Base-by-base conservation (phyloP, 1,284 basidiomycete species). In the Phellinidium pouzarii region DNA sequence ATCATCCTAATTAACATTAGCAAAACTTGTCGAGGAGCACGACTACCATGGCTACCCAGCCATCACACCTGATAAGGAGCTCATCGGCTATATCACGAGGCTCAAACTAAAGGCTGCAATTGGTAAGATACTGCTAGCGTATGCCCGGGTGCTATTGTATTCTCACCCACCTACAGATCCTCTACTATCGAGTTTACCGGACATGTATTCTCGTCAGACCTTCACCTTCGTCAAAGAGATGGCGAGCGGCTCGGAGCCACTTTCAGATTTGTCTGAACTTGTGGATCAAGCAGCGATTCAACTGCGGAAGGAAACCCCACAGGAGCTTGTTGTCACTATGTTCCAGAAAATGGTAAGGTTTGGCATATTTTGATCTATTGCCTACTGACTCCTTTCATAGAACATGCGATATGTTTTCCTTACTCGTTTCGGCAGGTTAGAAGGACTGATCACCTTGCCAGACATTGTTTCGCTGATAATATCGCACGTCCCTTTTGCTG, bases 391-490 rank as follows among this genome's bases (percentile, higher is more conserved):
- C 17, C 26, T 59, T 29, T 40, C 20, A 9, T 59, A 87, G 84
- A 86, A 82, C 60, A 62, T 86, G 12, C 77, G 80, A 12, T 80
- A 82, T 61, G 75, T 86, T 23, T 65, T 86, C 46, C 85, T 87
- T 63, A 81, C 83, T 1, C 71, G 79, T 44, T 69, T 69, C 31
- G 83, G 84, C 7, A 69, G 71, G 57, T 64, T 87, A 51, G 74
- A 70, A 11, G 84, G 84, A 6, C 74, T 87, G 71, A 73, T 82
- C 41, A 85, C 83, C 3, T 85, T 84, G 66, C 71, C 76, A 22
- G 83, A 87, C 61, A 72, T 85, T n/a, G 80, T 82, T 9, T 68
- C 74, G 36, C 61, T 85, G 48, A 64, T 84, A 56, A 82, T 74
- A 2, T 73, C 71, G 25, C 75, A 83, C 61, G 78, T 83, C 55